phyloP scores from a whole-genome alignment of 352 stramenopile genomes.

The Globisporangium paroecandrum region DNA sequence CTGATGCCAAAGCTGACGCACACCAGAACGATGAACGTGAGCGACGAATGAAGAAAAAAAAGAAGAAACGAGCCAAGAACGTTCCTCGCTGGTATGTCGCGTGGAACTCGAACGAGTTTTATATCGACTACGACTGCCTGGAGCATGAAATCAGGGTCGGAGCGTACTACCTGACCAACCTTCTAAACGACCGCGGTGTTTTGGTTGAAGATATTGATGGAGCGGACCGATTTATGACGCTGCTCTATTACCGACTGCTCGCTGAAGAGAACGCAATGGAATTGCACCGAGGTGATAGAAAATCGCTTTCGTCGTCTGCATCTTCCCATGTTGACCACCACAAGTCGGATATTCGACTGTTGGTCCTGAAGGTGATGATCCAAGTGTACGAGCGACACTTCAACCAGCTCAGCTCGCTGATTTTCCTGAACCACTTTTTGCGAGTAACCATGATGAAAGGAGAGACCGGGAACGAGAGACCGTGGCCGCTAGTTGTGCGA shows the following conservation, averaged over 20 bases:
- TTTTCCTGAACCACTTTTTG: constrained; percentile 83
- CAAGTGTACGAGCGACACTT: constrained; percentile 83
- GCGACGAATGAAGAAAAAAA: constrained; percentile 48
- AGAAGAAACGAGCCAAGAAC: constrained; percentile 62
- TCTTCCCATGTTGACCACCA: constrained; percentile 32
- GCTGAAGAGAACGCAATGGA: constrained; percentile 50
- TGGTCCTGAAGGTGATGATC: constrained; percentile 88
- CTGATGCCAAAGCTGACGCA: constrained; percentile 29
- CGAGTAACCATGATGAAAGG: constrained; percentile 73
- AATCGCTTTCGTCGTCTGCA: constrained; percentile 30
- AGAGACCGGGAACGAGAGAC: constrained; percentile 35
- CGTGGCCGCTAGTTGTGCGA: constrained; percentile 73
- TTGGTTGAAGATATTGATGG: constrained; percentile 77
- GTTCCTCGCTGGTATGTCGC: constrained; percentile 80
- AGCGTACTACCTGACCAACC: constrained; percentile 78
- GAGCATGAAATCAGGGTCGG: constrained; percentile 76
- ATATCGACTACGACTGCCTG: constrained; percentile 73
- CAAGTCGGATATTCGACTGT: constrained; percentile 67
- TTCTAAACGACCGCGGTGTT: constrained; percentile 78
- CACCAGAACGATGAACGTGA: constrained; percentile 31
- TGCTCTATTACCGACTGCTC: constrained; percentile 84
- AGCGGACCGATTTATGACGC: constrained; percentile 77
- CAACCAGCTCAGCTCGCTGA: constrained; percentile 64
- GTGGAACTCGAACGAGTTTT: constrained; percentile 87
- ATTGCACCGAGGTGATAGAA: constrained; percentile 5